Evolutionary conservation across 2,329 filamentous ascomycete species (phyloP).

Genomic region (Eurotiales sp.): DNA sequence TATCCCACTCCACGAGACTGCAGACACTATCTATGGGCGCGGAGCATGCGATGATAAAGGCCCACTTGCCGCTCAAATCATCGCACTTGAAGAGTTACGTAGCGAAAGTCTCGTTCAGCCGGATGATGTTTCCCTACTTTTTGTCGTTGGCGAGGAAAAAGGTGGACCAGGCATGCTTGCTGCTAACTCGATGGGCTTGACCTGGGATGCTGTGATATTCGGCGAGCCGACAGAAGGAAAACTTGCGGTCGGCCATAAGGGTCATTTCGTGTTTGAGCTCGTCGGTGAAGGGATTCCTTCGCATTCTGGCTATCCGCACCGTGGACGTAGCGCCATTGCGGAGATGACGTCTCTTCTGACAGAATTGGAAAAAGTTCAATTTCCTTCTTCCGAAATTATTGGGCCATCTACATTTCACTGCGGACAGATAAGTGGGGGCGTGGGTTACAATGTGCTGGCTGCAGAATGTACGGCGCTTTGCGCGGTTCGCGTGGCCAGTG

Average conservation of each 20-base stretch:
- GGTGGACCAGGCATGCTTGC: conserved; percentile 55
- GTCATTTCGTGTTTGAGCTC: conserved; percentile 34
- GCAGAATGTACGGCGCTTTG: conserved; percentile 38
- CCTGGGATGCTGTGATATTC: conserved; percentile 49
- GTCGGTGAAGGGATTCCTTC: conserved; percentile 27
- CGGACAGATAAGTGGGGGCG: conserved; percentile 38
- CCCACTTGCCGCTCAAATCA: conserved; percentile 69
- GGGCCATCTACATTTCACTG: conserved; percentile 40
- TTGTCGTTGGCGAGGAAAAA: conserved; percentile 58
- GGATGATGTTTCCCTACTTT: conserved; percentile 58
- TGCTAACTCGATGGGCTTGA: conserved; percentile 42
- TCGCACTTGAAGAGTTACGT: conserved; percentile 59
- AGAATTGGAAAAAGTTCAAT: conserved; percentile 28
- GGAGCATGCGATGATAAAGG: conserved; percentile 60
- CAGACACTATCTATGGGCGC: conserved; percentile 61
- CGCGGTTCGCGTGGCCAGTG: conserved; percentile 36
- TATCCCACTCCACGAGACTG: conserved; percentile 58
- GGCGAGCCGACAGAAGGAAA: conserved; percentile 56
- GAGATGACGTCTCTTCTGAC: conserved; percentile 30
- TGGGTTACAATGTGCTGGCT: conserved; percentile 39
- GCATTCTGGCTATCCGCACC: conserved; percentile 35
- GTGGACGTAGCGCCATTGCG: conserved; percentile 27
- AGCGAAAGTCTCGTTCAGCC: conserved; percentile 35
- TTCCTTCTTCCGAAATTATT: conserved; percentile 35
- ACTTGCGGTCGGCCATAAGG: conserved; percentile 53